phyloP scores from a whole-genome alignment of 495 filamentous ascomycete genomes.

The Hyphodiscus hymeniophilus region DNA sequence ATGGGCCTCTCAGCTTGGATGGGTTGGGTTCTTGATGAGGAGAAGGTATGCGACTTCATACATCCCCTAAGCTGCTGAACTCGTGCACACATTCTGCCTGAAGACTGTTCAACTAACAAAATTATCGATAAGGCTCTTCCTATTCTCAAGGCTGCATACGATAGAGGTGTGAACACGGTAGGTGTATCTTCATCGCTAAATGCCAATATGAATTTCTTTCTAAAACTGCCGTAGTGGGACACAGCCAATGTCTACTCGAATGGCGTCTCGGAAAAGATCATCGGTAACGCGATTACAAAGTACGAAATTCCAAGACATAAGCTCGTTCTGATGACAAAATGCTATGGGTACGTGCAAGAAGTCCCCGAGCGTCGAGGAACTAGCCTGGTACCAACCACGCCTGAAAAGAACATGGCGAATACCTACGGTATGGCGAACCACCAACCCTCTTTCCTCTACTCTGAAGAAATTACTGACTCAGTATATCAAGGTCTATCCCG shows the following conservation, averaged over 20 bases:
- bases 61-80: too few relatives aligned
- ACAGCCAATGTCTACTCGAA: constrained; percentile 56
- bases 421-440: too few relatives aligned
- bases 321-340: constrained; percentile 71
- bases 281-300: constrained; percentile 67
- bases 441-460: background rate
- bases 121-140: too few relatives aligned
- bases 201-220: too few relatives aligned
- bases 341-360: constrained; percentile 53
- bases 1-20: constrained; percentile 40
- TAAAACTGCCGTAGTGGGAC: too few relatives aligned
- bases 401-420: constrained; percentile 21
- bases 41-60: too few relatives aligned
- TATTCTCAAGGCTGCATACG: constrained; percentile 17
- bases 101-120: too few relatives aligned
- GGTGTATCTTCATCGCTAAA: too few relatives aligned
- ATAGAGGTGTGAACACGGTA: constrained; percentile 11
- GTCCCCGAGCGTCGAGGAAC: too few relatives aligned
- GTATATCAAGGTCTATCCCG: constrained; percentile 43
- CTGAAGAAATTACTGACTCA: background rate
- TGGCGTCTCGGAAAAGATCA: constrained; percentile 58
- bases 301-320: constrained; percentile 67
- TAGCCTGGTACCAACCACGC: constrained; percentile 39
- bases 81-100: too few relatives aligned
- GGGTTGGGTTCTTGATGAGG: constrained; percentile 43